Evolutionary conservation across 306 rosid genomes (phyloP), one percentile per base, ranked within the genome.

Genomic region (Castanea mollissima): DNA sequence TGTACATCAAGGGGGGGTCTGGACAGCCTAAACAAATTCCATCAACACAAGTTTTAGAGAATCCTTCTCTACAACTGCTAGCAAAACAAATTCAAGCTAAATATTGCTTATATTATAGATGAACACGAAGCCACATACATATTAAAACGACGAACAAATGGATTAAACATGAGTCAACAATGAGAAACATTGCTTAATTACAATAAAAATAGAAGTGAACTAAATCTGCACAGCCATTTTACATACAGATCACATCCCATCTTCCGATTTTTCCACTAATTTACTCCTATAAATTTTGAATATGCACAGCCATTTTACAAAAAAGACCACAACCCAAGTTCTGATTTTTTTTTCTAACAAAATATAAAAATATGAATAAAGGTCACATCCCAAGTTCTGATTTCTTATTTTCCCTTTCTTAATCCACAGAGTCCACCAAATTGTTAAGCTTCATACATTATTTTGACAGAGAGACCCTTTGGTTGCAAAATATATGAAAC

Each of bases 1-100:
- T 88, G 64, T 80, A 35, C 80, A 68, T 49, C 12, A n/a, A 4
- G 7, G 19, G 51, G 16, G 46, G 46, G 11, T 81, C 80, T 46
- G 75, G 38, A 10, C 54, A 15, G 15, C 64, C 85, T 77, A 69
- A 11, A 16, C 38, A 63, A 31, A 16, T 51, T 27, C 3, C 2
- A 71, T 46, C 6, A 21, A 71, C 4, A 32, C 5, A 27, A n/a
- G 38, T 15, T 18, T 13, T 7, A 29, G 15, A 29, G 21, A 73
- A 16, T 73, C n/a, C 41, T 31, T 64, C 46, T 64, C 20, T 6
- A 27, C 69, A 14, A 23, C 19, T 27, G 3, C 13, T 14, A 19
- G 5, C 54, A 31, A 25, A 27, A 59, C 3, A 71, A 16, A 60
- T 44, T 34, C 54, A 75, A 60, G 10, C 7, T 44, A 15, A 4